Base-by-base conservation (phyloP, 2,329 filamentous ascomycete genomes). In the Hypoxylon sp. region DNA sequence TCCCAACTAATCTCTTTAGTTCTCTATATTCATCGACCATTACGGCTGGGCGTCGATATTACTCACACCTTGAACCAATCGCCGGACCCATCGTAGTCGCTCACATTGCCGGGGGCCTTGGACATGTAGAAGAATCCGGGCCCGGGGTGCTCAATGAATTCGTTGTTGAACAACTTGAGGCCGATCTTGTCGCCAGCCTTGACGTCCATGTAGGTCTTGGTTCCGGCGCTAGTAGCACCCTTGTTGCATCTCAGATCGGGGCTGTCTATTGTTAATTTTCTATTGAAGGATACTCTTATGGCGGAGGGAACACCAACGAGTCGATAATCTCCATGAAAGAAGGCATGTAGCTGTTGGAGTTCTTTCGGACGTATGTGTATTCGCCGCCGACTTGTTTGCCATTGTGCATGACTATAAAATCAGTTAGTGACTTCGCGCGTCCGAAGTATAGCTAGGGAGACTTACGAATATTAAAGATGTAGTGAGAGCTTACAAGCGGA, bases 81-180 rank as follows among this genome's bases (percentile, higher is more conserved):
- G 24, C 80, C 82, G 13, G 80, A 80, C 67, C 84, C 80, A 72
- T 85, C 83, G 74, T 85, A 85, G 39, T 76, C 75, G 66, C 76
- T 77, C 39, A 84, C 83, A 51, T 78, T 77, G 60, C 78, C 77
- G 29, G 83, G 81, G 5, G 84, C 83, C 69, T 80, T 80, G 47
- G 81, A 81, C 77, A 84, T 76, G 74, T 83, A 83, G 68, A 83
- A 74, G 67, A 79, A 79, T 14, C 81, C 78, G 0, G 81, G 80
- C 10, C 82, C 81, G 5, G 82, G 82, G 71, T 83, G 82, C 77
- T 83, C 80, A 74, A 87, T 82, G 74, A 83, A 74, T 71, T 84
- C 80, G 74, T 82, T 81, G 80, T 85, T 78, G 79, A 84, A 79
- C 71, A 87, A 72, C 81, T 86, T 80, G 80, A 86, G 78, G 73